Percentiles rank a stretch among this genome's conserved stretches.
Conservation (phyloP, 805 yeast species). For the Pichia kluyveri region DNA sequence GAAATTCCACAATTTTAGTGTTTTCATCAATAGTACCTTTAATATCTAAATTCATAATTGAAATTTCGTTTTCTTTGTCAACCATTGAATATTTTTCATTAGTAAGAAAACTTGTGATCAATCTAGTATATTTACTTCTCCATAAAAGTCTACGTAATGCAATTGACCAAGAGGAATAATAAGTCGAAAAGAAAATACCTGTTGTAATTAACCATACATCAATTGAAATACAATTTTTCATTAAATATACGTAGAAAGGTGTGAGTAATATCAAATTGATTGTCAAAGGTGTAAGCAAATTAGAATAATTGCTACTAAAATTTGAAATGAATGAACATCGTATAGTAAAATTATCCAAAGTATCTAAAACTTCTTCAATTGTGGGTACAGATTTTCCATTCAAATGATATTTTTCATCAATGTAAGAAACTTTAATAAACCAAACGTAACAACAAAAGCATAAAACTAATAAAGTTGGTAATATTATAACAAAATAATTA, state of each 20-base stretch:
- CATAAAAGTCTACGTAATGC: conserved; percentile 38
- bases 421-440: conserved; percentile 33
- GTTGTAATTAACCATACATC: conserved; percentile 24
- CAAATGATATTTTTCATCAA: conserved; percentile 20
- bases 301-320: conserved; percentile 8
- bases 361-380: conserved; percentile 41
- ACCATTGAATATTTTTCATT: conserved; percentile 26
- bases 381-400: conserved; percentile 31
- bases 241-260: conserved; percentile 34
- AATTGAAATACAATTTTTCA: conserved; percentile 26
- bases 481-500: conserved; percentile 23
- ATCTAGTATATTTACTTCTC: conserved; percentile 38
- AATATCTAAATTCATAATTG: conserved; percentile 7
- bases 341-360: conserved; percentile 35
- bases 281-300: conserved; percentile 10
- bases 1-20: conserved; percentile 41
- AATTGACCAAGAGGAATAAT: conserved; percentile 40
- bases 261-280: conserved; percentile 21
- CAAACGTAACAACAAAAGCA: conserved; percentile 34
- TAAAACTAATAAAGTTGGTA: conserved; percentile 33
- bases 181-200: conserved; percentile 33
- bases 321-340: conserved; percentile 30
- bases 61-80: conserved; percentile 10
- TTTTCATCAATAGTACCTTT: conserved; percentile 11
- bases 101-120: conserved; percentile 30